These are phyloP conservation scores for Scedosporium apiospermum DNA, from an alignment of 2,329 filamentous ascomycete genomes.

Conservation along the genomic window DNA sequence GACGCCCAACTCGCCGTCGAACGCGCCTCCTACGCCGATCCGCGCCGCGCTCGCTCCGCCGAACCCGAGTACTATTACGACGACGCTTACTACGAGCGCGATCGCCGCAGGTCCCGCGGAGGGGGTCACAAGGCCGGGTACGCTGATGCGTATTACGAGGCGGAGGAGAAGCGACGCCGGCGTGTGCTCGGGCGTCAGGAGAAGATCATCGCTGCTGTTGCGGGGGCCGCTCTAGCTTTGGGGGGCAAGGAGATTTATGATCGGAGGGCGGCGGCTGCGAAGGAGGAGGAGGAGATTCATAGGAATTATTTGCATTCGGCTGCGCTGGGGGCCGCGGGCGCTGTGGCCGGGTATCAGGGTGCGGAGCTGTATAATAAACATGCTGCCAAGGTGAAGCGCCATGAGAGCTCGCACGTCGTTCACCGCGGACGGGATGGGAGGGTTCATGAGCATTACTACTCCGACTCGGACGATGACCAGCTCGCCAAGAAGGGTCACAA, in stretches of 20 bases:
- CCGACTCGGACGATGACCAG: slow-evolving; percentile 44
- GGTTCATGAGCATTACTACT: slow-evolving; percentile 42
- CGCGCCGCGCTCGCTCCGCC: slow-evolving; percentile 54
- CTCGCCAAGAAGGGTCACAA: slow-evolving; percentile 52
- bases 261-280: slow-evolving; percentile 46
- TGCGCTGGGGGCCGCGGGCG: slow-evolving; percentile 54
- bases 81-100: slow-evolving; percentile 33
- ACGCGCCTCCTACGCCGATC: slow-evolving; percentile 51
- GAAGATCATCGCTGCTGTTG: slow-evolving; percentile 57
- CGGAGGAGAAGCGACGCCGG: slow-evolving; percentile 41
- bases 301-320: slow-evolving; percentile 51
- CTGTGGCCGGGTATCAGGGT: slow-evolving; percentile 54
- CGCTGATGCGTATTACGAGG: slow-evolving; percentile 43
- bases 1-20: slow-evolving; percentile 65
- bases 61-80: slow-evolving; percentile 51
- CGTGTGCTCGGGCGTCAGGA: slow-evolving; percentile 52
- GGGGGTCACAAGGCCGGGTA: slow-evolving; percentile 33
- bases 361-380: slow-evolving; percentile 55
- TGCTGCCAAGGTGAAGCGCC: slow-evolving; percentile 39
- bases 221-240: slow-evolving; percentile 54
- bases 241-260: slow-evolving; percentile 59
- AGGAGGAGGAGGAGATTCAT: slow-evolving; percentile 35
- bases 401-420: slow-evolving; percentile 42
- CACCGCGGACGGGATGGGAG: slow-evolving; percentile 45
- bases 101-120: slow-evolving; percentile 32